Evolutionary conservation across 2,329 filamentous ascomycete species (phyloP).

Genomic region (Raffaelea ambrosiae): DNA sequence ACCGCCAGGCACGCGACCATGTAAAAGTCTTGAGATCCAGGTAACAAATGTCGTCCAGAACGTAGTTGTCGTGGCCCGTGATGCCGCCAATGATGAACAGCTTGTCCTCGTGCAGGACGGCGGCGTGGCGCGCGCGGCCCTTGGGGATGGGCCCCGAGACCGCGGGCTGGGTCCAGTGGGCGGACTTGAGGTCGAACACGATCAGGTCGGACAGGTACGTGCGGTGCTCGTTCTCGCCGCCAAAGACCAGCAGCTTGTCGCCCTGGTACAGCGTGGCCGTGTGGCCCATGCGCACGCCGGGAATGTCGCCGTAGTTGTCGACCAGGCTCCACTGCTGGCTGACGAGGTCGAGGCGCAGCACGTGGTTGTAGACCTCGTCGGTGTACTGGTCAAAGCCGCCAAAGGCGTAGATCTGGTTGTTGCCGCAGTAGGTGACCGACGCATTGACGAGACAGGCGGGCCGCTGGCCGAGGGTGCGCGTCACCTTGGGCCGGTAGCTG

Average conservation of each 20-base stretch:
- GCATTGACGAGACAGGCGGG: slow-evolving; percentile 96
- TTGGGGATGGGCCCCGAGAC: slow-evolving; percentile 78
- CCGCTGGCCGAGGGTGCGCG: slow-evolving; percentile 66
- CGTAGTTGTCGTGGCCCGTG: slow-evolving; percentile 83
- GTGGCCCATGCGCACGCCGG: slow-evolving; percentile 94
- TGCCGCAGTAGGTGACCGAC: slow-evolving; percentile 96
- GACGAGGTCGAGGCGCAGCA: slow-evolving; percentile 76
- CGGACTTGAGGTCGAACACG: slow-evolving; percentile 88
- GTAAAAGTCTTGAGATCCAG: slow-evolving; percentile 95
- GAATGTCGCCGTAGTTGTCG: slow-evolving; percentile 97
- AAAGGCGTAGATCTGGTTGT: slow-evolving; percentile 96
- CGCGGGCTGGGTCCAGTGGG: slow-evolving; percentile 90
- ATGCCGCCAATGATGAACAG: slow-evolving; percentile 95
- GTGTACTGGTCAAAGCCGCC: slow-evolving; percentile 98
- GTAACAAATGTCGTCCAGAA: slow-evolving; percentile 93
- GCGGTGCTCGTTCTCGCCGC: slow-evolving; percentile 94
- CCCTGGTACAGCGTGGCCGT: slow-evolving; percentile 91
- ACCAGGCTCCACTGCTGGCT: slow-evolving; percentile 91
- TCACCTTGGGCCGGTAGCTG: slow-evolving; percentile 77
- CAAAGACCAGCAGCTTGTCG: slow-evolving; percentile 93
- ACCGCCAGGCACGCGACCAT: slow-evolving; percentile 94
- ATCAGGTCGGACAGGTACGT: slow-evolving; percentile 94
- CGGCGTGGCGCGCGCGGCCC: slow-evolving; percentile 85
- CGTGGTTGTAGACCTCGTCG: slow-evolving; percentile 98
- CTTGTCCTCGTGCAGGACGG: slow-evolving; percentile 92